phyloP scores from a whole-genome alignment of 169 alveolate genomes.

The Eimeria sp. region DNA sequence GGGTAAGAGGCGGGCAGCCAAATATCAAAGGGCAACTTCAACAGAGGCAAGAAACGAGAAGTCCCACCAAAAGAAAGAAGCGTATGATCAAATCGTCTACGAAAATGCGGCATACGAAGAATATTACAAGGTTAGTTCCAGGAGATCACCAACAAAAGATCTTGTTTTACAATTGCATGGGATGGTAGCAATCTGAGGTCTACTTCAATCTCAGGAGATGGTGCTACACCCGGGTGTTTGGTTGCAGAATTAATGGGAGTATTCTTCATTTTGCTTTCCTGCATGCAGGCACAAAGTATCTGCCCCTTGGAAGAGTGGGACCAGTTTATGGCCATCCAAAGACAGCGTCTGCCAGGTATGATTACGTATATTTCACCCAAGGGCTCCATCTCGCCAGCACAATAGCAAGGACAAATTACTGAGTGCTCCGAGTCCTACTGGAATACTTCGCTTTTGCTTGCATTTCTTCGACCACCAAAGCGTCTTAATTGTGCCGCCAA shows the following conservation, averaged over 20 bases:
- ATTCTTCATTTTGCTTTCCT: neutral
- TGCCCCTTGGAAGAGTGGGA: slow-evolving; percentile 80
- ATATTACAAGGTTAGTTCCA: slow-evolving; percentile 62
- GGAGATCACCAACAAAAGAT: neutral
- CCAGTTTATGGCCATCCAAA: slow-evolving; percentile 64
- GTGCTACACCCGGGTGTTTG: neutral
- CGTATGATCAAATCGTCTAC: slow-evolving; percentile 54
- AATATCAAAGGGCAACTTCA: slow-evolving; percentile 31
- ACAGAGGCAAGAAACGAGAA: neutral
- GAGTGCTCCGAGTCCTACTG: neutral
- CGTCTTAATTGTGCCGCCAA: neutral
- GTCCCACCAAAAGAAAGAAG: neutral
- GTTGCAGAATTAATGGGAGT: neutral
- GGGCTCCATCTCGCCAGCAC: neutral
- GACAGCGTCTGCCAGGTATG: slow-evolving; percentile 66
- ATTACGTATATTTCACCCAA: no score
- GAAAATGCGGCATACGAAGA: slow-evolving; percentile 80
- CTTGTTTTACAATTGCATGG: neutral
- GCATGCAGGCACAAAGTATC: slow-evolving; percentile 70
- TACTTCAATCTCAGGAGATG: neutral
- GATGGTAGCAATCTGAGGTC: neutral
- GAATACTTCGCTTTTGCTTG: neutral
- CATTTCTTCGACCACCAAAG: neutral
- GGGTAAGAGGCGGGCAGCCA: slow-evolving; percentile 73
- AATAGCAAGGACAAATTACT: neutral